These are phyloP conservation scores for Theileria annulata DNA, from an alignment of 169 alveolate species.

Conservation along the genomic window DNA sequence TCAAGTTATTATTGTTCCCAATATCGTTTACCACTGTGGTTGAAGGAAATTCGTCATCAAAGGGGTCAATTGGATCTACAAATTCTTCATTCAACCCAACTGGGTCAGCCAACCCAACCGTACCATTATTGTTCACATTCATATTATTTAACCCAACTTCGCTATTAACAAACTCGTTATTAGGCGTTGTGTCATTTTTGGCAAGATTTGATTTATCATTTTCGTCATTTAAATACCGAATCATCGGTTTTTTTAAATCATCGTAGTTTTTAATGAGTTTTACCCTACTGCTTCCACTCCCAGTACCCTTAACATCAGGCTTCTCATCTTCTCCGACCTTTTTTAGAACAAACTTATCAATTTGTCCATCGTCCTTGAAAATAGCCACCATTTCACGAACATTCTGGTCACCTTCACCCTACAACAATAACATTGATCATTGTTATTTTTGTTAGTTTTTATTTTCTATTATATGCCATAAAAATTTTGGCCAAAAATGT, in stretches of 20 bases:
- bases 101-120: not conserved
- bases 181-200: not conserved
- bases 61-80: not conserved
- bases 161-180: not conserved
- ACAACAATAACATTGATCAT: not conserved
- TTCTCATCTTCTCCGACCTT: not conserved
- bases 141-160: not conserved
- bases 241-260: constrained; percentile 9
- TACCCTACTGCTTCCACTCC: not conserved
- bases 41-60: not conserved
- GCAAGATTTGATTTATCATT: not conserved
- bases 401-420: constrained; percentile 10
- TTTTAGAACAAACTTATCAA: constrained; percentile 47
- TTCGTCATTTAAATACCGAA: not conserved
- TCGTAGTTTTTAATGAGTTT: not conserved
- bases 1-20: not conserved
- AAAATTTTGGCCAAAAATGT: not conserved
- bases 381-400: constrained; percentile 59
- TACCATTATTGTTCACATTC: not conserved
- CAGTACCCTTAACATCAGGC: not conserved
- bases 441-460: not conserved
- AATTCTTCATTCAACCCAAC: not conserved
- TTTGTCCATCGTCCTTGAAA: constrained; percentile 48
- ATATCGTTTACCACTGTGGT: not conserved
- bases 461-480: not conserved